These are phyloP conservation scores for Exophiala sideris DNA, from an alignment of 2,329 filamentous ascomycete species.

Conservation along the genomic window DNA sequence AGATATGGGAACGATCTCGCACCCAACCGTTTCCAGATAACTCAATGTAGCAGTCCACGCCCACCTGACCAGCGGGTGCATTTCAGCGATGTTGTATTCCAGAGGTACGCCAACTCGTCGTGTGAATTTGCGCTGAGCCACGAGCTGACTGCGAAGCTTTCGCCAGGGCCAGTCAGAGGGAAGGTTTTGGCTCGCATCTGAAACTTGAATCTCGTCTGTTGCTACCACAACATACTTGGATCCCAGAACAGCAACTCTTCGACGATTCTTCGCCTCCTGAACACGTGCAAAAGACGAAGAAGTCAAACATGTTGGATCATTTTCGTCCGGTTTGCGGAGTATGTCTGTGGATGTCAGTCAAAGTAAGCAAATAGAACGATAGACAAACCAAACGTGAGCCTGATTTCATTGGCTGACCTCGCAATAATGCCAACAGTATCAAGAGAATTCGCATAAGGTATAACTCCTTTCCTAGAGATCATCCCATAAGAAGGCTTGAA, in stretches of 20 bases:
- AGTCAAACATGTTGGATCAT: slow-evolving; percentile 72
- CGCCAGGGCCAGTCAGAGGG: neutral
- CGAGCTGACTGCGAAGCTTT: neutral
- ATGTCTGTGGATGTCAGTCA: slow-evolving; percentile 43
- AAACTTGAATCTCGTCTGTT: neutral
- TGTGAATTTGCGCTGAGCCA: slow-evolving; percentile 7
- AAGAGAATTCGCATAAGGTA: slow-evolving; percentile 88
- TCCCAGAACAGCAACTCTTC: neutral
- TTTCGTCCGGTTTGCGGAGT: slow-evolving; percentile 60
- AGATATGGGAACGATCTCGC: slow-evolving; percentile 70
- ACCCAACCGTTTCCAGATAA: slow-evolving; percentile 61
- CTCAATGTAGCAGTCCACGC: slow-evolving; percentile 66
- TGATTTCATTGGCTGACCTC: slow-evolving; percentile 50
- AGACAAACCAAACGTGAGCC: slow-evolving; percentile 46
- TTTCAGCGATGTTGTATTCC: slow-evolving; percentile 86
- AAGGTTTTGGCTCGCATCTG: neutral
- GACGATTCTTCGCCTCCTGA: slow-evolving; percentile 10
- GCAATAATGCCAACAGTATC: slow-evolving; percentile 83
- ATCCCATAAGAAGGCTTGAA: slow-evolving; percentile 92
- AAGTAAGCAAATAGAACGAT: slow-evolving; percentile 19
- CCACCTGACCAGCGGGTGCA: slow-evolving; percentile 64
- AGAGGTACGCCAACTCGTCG: slow-evolving; percentile 58
- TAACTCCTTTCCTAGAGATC: slow-evolving; percentile 78
- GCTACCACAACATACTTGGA: slow-evolving; percentile 4
- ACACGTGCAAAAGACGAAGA: slow-evolving; percentile 47